Percentiles rank a stretch among this genome's conserved stretches.
phyloP scores from a whole-genome alignment of 2,329 filamentous ascomycete genomes.

The Pseudogymnoascus sp. region DNA sequence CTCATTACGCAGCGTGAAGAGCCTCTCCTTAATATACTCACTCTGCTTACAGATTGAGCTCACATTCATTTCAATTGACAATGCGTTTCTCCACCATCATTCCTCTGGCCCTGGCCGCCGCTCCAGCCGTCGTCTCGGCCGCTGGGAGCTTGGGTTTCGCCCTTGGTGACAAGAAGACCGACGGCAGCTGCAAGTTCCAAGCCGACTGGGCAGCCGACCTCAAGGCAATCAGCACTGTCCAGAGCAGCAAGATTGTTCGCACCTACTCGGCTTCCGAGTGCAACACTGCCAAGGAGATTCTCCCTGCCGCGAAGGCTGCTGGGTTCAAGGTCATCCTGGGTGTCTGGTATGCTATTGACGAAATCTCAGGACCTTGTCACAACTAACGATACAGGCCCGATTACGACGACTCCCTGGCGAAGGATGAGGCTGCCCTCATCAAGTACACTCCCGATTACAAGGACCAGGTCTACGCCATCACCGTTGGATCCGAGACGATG shows the following conservation, averaged over 20 bases:
- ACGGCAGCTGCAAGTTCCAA: constrained; percentile 54
- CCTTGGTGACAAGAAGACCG: constrained; percentile 55
- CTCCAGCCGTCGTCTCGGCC: constrained; percentile 42
- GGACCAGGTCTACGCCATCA: constrained; percentile 59
- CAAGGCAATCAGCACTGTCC: constrained; percentile 45
- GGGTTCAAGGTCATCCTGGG: constrained; percentile 63
- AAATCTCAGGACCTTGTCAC: background rate
- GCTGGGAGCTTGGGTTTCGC: constrained; percentile 56
- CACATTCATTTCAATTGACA: constrained; percentile 2
- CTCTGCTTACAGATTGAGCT: background rate
- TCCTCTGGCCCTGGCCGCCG: constrained; percentile 26
- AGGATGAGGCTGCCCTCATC: constrained; percentile 53
- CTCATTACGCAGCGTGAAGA: constrained; percentile 8
- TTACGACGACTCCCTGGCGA: constrained; percentile 51
- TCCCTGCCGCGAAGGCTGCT: constrained; percentile 58
- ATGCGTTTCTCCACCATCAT: constrained; percentile 17
- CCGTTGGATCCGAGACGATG: constrained; percentile 63
- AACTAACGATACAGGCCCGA: constrained; percentile 43
- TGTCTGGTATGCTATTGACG: constrained; percentile 49
- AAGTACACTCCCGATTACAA: constrained; percentile 42
- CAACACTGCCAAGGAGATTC: constrained; percentile 52
- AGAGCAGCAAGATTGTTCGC: constrained; percentile 50
- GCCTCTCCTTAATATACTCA: background rate
- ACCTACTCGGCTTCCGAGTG: constrained; percentile 63
- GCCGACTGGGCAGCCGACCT: constrained; percentile 61